Evolutionary conservation across 345 rosid species (phyloP), one percentile per base, ranked within the genome.

Genomic region (Noccaea bulbosa): DNA sequence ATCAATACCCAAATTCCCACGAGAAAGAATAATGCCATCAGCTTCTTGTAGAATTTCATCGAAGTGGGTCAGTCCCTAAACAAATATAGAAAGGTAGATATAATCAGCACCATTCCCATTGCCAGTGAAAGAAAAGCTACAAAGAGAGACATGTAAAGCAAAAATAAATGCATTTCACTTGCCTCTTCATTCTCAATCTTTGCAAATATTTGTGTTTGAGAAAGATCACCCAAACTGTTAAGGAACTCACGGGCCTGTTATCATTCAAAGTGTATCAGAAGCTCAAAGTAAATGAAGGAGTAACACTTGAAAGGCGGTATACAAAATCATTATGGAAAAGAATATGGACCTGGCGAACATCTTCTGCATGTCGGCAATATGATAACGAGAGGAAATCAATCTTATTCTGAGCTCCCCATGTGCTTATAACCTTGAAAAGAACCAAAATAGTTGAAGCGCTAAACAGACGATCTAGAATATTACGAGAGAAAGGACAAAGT

Each of bases 41-140:
- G 98, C 97, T 84, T 82, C 98, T 88, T 84, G 88, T 70, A 93
- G 85, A 74, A 93, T 93, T 78, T 93, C 98, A 65, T 93, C 98
- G 60, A 93, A 93, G 79, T 93, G 97, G 69, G 83, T 86, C 68
- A 90, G 74, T 35, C 98, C 98, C 98, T 93, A 65, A 49, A 20
- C 2, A 61, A 50, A 49, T 46, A 9, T 57, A 43, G 9, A 47
- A 5, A 44, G 8, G 70, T 22, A 20, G 11, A 62, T 16, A 79
- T 20, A 58, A 71, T 49, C 61, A 67, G 49, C 24, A 30, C 24
- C 41, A 43, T 12, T 35, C 39, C 44, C 12, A 8, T 17, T 16
- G 24, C 35, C 7, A 12, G 10, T 16, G 27, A 39, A 38, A 39
- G 27, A 73, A 10, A 37, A 12, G 30, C 58, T 30, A 16, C 39